Conservation (phyloP, 345 rosid genomes). For the Arabidopsis thaliana region DNA sequence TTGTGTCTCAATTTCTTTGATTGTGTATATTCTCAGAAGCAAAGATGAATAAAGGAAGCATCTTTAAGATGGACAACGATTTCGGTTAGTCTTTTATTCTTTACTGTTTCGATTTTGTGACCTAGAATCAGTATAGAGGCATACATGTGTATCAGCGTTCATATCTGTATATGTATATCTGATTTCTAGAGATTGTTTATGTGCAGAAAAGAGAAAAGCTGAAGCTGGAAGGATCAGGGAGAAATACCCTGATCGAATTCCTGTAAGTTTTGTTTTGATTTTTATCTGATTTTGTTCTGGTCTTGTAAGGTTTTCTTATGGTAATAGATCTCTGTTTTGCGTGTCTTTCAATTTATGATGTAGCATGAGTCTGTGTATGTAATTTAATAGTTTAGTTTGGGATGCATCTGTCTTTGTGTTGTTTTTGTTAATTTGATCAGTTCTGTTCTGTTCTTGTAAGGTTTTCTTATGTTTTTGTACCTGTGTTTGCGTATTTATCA, state of each 20-base stretch:
- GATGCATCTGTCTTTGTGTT: not conserved
- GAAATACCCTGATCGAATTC: slow-evolving; percentile 77
- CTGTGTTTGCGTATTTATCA: not conserved
- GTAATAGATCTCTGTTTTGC: not conserved
- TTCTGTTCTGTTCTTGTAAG: not conserved
- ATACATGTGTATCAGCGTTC: not conserved
- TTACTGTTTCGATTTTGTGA: not conserved
- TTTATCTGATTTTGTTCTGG: slow-evolving; percentile 3
- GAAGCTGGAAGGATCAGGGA: slow-evolving; percentile 77
- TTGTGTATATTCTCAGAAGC: not conserved
- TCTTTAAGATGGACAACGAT: slow-evolving; percentile 73
- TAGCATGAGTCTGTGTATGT: not conserved
- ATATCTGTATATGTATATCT: not conserved
- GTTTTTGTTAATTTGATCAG: not conserved
- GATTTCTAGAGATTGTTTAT: slow-evolving; percentile 9
- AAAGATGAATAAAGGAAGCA: slow-evolving; percentile 57
- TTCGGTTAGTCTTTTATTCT: slow-evolving; percentile 51
- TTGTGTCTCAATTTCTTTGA: not conserved
- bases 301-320: slow-evolving; percentile 3
- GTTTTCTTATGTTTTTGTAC: not conserved
- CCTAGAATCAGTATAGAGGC: not conserved
- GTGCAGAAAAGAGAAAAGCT: slow-evolving; percentile 68
- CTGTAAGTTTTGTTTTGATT: slow-evolving; percentile 48
- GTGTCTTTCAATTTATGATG: not conserved
- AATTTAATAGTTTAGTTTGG: not conserved